Evolutionary conservation across 2,329 filamentous ascomycete genomes (phyloP).

Genomic region (Penicillium sp.): DNA sequence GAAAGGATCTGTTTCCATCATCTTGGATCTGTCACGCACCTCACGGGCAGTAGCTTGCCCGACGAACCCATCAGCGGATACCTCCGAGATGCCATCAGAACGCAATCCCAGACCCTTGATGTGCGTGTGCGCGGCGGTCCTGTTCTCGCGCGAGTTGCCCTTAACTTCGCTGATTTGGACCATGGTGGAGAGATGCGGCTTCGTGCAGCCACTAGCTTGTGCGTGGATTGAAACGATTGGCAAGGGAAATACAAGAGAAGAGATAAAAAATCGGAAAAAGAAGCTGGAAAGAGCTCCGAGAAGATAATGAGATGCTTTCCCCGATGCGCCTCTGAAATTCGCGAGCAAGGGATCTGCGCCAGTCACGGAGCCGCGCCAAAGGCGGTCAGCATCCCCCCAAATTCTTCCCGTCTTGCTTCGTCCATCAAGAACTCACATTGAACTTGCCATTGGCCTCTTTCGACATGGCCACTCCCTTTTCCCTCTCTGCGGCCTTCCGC

Average conservation of each 20-base stretch:
- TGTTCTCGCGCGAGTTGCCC: constrained; percentile 88
- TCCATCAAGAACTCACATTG: constrained; percentile 5
- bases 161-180: constrained; percentile 93
- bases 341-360: constrained; percentile 29
- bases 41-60: constrained; percentile 85
- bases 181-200: constrained; percentile 50
- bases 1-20: not conserved
- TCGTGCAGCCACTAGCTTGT: constrained; percentile 21
- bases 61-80: constrained; percentile 75
- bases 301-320: constrained; percentile 13
- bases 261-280: not conserved
- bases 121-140: constrained; percentile 94
- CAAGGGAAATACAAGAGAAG: not conserved
- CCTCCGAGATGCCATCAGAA: constrained; percentile 78
- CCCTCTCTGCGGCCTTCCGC: constrained; percentile 38
- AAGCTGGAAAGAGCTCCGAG: constrained; percentile 9
- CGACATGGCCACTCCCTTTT: constrained; percentile 32
- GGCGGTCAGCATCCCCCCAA: constrained; percentile 37
- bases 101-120: constrained; percentile 92
- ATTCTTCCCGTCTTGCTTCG: constrained; percentile 24
- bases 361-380: constrained; percentile 28
- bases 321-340: constrained; percentile 32
- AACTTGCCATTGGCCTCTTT: not conserved
- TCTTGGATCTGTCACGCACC: constrained; percentile 49
- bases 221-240: constrained; percentile 3